Evolutionary conservation across 164 flowering plant genomes (phyloP).

Genomic region (Warburgia ugandensis): DNA sequence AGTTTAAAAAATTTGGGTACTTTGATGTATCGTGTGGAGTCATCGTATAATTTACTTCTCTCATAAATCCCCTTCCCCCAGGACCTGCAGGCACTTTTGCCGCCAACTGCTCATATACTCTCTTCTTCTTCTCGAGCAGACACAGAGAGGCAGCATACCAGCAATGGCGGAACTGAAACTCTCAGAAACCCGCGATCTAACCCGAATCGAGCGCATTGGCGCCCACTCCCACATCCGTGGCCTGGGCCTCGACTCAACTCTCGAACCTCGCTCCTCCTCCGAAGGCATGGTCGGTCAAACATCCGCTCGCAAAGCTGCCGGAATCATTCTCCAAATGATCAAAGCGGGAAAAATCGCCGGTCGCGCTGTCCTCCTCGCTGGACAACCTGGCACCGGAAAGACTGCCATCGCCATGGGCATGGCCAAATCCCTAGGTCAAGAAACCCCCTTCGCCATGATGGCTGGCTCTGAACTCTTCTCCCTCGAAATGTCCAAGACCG

Average conservation of each 20-base stretch:
- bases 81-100: no score
- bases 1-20: no score
- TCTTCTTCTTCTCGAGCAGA: no score
- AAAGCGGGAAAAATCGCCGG: slow-evolving; percentile 82
- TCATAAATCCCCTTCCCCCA: no score
- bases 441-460: slow-evolving; percentile 90
- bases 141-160: no score
- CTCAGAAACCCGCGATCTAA: slow-evolving; percentile 74
- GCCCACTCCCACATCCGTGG: slow-evolving; percentile 99
- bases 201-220: slow-evolving; percentile 88
- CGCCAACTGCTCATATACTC: no score
- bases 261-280: slow-evolving; percentile 68
- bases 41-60: no score
- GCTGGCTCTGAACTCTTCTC: slow-evolving; percentile 85
- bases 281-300: slow-evolving; percentile 92
- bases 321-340: slow-evolving; percentile 83
- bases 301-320: slow-evolving; percentile 81
- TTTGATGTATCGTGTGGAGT: no score
- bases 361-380: slow-evolving; percentile 76
- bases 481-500: slow-evolving; percentile 86
- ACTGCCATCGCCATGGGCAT: slow-evolving; percentile 98
- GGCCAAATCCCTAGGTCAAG: slow-evolving; percentile 79
- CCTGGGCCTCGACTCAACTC: slow-evolving; percentile 82
- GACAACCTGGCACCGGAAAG: slow-evolving; percentile 92
- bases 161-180: slow-evolving; percentile 80